Evolutionary conservation across 495 filamentous ascomycete species (phyloP).

Genomic region (Tuber magnatum): DNA sequence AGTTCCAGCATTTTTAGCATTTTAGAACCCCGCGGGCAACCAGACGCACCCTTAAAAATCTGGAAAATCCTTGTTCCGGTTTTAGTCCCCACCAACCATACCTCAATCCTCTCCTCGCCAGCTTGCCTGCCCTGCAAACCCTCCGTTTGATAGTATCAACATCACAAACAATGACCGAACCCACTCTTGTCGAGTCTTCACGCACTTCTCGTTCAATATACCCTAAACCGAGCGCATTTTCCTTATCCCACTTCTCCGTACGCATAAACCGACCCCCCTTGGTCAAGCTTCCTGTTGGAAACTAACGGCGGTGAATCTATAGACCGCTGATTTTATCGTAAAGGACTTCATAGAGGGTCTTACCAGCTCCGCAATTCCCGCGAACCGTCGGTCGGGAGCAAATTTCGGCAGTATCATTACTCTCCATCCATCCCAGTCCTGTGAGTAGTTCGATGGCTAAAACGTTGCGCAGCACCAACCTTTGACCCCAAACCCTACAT

Average conservation of each 20-base stretch:
- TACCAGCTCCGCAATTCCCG: conserved; percentile 70
- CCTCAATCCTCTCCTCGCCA: not conserved
- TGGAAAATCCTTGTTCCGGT: too few relatives aligned
- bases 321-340: conserved; percentile 84
- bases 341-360: conserved; percentile 94
- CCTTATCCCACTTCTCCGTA: conserved; percentile 61
- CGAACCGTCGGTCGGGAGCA: conserved; percentile 61
- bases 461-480: conserved; percentile 40
- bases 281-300: not conserved
- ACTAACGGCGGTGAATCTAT: conserved; percentile 5
- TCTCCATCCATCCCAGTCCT: not conserved
- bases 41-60: too few relatives aligned
- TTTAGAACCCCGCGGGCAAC: too few relatives aligned
- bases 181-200: not conserved
- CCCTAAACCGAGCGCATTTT: conserved; percentile 57
- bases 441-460: not conserved
- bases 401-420: conserved; percentile 1
- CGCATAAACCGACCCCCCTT: not conserved
- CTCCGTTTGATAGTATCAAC: too few relatives aligned
- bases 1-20: too few relatives aligned
- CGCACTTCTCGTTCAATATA: conserved; percentile 50
- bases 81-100: too few relatives aligned
- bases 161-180: not conserved
- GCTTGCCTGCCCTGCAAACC: not conserved
- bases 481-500: conserved; percentile 98